Percentiles rank a stretch among this genome's conserved stretches.
Evolutionary conservation across 2,329 filamentous ascomycete genomes (phyloP).

Genomic region (Fusarium setosum): DNA sequence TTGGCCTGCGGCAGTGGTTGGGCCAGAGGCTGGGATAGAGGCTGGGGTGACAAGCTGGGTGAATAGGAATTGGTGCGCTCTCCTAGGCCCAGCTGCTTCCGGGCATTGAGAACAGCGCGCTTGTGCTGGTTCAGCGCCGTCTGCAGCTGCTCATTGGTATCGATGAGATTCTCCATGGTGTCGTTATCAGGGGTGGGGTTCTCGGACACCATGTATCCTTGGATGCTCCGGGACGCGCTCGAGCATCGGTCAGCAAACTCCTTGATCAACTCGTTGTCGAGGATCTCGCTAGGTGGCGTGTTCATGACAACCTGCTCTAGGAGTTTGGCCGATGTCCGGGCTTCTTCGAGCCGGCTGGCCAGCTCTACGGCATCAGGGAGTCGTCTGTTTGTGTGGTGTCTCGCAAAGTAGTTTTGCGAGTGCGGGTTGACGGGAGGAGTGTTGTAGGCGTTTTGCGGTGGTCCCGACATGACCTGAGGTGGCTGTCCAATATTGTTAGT

Average conservation of each 20-base stretch:
- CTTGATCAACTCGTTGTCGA: slow-evolving; percentile 87
- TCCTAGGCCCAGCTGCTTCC: slow-evolving; percentile 62
- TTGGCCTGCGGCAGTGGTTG: too few relatives aligned
- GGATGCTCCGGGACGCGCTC: slow-evolving; percentile 82
- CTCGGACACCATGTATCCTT: slow-evolving; percentile 84
- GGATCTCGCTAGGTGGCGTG: slow-evolving; percentile 80
- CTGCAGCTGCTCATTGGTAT: slow-evolving; percentile 92
- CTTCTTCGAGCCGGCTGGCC: slow-evolving; percentile 86
- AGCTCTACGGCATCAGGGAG: slow-evolving; percentile 81
- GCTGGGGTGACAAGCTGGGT: slow-evolving; percentile 41
- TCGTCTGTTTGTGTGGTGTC: slow-evolving; percentile 58
- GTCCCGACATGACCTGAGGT: slow-evolving; percentile 20
- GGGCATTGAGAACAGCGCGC: slow-evolving; percentile 75
- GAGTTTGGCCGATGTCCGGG: slow-evolving; percentile 88
- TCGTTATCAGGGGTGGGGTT: slow-evolving; percentile 89
- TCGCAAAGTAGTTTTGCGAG: slow-evolving; percentile 69
- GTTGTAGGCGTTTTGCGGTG: slow-evolving; percentile 15
- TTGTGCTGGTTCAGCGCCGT: slow-evolving; percentile 87
- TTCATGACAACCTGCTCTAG: slow-evolving; percentile 92
- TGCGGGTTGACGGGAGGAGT: slow-evolving; percentile 46
- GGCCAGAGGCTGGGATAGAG: not conserved
- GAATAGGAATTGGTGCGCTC: slow-evolving; percentile 44
- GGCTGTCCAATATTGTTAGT: slow-evolving; percentile 30
- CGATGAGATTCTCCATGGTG: slow-evolving; percentile 92
- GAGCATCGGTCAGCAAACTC: slow-evolving; percentile 92